These are phyloP conservation scores for Blastobotrys indianensis DNA, from an alignment of 1,139 yeast species.

Conservation along the genomic window DNA sequence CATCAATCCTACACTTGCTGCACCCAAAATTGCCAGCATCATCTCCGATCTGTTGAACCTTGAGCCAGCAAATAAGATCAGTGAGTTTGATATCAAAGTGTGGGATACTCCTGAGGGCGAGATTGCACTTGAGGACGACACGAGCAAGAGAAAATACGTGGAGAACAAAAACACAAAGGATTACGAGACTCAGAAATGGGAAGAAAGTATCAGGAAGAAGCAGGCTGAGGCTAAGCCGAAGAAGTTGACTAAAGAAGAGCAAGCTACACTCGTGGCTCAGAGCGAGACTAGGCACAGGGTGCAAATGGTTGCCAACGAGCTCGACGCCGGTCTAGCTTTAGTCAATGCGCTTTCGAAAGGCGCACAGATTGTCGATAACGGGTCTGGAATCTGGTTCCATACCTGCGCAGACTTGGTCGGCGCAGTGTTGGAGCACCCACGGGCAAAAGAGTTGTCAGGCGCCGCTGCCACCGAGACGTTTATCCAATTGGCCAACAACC, in stretches of 20 bases:
- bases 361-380: conserved; percentile 57
- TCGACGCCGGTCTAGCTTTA: conserved; percentile 48
- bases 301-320: conserved; percentile 34
- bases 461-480: conserved; percentile 30
- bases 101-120: conserved; percentile 68
- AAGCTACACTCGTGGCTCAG: conserved; percentile 61
- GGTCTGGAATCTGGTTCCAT: conserved; percentile 69
- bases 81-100: conserved; percentile 45
- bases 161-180: conserved; percentile 67
- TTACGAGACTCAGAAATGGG: conserved; percentile 87
- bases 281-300: conserved; percentile 47
- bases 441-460: conserved; percentile 31
- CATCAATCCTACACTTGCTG: conserved; percentile 56
- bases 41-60: conserved; percentile 36
- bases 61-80: conserved; percentile 22
- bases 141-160: conserved; percentile 27
- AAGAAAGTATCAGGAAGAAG: conserved; percentile 71
- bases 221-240: conserved; percentile 22
- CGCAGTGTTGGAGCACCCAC: conserved; percentile 38
- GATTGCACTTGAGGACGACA: conserved; percentile 59
- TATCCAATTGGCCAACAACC: conserved; percentile 29
- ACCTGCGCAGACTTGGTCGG: conserved; percentile 44
- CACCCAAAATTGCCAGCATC: conserved; percentile 44
- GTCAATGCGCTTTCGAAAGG: conserved; percentile 47
- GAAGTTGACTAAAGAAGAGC: conserved; percentile 75